A percentile compares a stretch with the other conserved stretches of the same genome.
Conservation (phyloP, 306 rosid genomes). For the Vigna trinervia region DNA sequence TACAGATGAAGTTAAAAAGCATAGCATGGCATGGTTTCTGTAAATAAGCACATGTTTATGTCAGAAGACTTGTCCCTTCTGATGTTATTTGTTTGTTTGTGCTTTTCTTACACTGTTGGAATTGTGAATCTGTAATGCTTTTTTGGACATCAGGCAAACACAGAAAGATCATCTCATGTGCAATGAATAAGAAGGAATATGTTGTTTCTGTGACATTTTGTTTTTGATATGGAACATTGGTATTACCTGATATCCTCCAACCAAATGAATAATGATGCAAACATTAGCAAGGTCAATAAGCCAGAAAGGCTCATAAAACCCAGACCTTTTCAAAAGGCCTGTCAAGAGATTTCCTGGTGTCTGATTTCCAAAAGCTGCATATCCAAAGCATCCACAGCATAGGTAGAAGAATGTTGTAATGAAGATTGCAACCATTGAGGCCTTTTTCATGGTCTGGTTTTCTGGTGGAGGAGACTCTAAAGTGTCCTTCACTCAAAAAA, state of each 20-base stretch:
- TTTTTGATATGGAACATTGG: neutral
- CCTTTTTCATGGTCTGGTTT: slow-evolving; percentile 84
- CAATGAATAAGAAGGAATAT: no score
- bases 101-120: neutral
- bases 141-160: neutral
- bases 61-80: slow-evolving; percentile 1
- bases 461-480: slow-evolving; percentile 84
- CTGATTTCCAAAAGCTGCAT: slow-evolving; percentile 81
- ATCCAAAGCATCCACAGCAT: slow-evolving; percentile 91
- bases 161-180: neutral
- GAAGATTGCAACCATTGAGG: slow-evolving; percentile 62
- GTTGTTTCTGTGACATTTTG: no score
- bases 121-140: neutral
- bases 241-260: slow-evolving; percentile 97
- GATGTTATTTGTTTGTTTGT: neutral
- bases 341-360: slow-evolving; percentile 92
- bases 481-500: slow-evolving; percentile 67
- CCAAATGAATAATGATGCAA: slow-evolving; percentile 75
- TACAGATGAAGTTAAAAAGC: neutral
- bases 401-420: slow-evolving; percentile 89
- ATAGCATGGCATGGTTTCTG: neutral
- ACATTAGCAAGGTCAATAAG: slow-evolving; percentile 82
- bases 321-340: slow-evolving; percentile 82
- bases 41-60: slow-evolving; percentile 1
- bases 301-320: slow-evolving; percentile 86